These are phyloP conservation scores for Ophiostoma tasmaniense DNA, from an alignment of 2,329 filamentous ascomycete genomes.

Conservation along the genomic window DNA sequence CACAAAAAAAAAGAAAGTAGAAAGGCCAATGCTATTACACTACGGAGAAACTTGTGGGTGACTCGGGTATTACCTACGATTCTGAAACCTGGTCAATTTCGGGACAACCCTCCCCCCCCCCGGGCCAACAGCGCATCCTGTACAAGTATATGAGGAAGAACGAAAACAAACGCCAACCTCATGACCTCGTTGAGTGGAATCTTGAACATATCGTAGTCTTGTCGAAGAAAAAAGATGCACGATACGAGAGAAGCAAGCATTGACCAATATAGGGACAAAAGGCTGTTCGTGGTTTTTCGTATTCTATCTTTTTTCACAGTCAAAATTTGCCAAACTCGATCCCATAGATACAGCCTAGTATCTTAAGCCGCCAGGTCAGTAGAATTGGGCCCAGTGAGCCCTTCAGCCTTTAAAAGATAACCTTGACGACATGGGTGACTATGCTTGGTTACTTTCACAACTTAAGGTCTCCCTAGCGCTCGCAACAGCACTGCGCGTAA, in stretches of 20 bases:
- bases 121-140: not conserved
- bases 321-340: not conserved
- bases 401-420: not conserved
- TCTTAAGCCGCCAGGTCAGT: not conserved
- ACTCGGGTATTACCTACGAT: constrained; percentile 5
- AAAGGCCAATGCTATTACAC: not conserved
- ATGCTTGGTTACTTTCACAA: not conserved
- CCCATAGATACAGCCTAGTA: not conserved
- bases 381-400: not conserved
- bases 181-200: not conserved
- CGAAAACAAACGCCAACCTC: too few relatives aligned
- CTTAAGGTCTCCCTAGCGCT: not conserved
- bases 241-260: too few relatives aligned
- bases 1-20: not conserved
- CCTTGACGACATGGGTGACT: not conserved
- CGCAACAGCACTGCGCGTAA: not conserved
- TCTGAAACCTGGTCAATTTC: constrained; percentile 8
- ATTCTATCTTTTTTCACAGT: not conserved
- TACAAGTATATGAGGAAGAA: not conserved
- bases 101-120: not conserved
- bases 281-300: too few relatives aligned
- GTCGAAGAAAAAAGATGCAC: too few relatives aligned
- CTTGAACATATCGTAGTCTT: too few relatives aligned
- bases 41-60: not conserved
- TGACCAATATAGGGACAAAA: too few relatives aligned